Evolutionary conservation across 1,139 yeast species (phyloP), one percentile per base, ranked within the genome.

Genomic region (Protomyces lactucae-debilis): DNA sequence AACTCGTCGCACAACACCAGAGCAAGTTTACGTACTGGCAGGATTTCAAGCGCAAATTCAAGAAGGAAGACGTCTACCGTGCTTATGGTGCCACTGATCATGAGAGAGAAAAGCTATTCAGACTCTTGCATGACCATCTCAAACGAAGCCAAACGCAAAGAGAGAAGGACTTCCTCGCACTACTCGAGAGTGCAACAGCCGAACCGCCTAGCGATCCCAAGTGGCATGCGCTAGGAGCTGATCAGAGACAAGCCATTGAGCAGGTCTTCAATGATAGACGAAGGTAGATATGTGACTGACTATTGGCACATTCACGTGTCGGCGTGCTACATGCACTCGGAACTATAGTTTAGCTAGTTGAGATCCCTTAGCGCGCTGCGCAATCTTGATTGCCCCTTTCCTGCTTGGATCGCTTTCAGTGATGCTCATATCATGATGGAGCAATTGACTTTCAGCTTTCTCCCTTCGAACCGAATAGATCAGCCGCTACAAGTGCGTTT

Each of bases 41-140:
- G n/a, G 84, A 81, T 59, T 82, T 82, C 70, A 80, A 80, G 67
- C 74, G 83, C 21, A 75, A 76, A 64, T 70, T 73, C 70, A 73
- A 77, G 32, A 72, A 71, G 10, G 72, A 71, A 6, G 68, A 72
- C 0, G 74, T 70, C 35, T 75, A 80, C 66, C 68, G 69, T 25
- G 68, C 68, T 2, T 66, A 75, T 2, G 70, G 70, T 4, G 67
- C 79, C 2, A 61, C 77, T 1, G 82, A 79, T 39, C 74, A 76
- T 46, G 77, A 76, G 43, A 75, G 75, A 60, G 83, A 80, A 67
- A 73, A 70, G 37, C 66, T 76, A 10, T 82, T 78, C 69, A 73
- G 78, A 48, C 78, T 76, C 55, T 77, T 71, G 64, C 67, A 68
- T 12, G 67, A 69, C 1, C 40, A 32, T 43, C 35, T 28, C 40